phyloP scores from a whole-genome alignment of 2,329 filamentous ascomycete species.

The Aspergillus fijiensis region DNA sequence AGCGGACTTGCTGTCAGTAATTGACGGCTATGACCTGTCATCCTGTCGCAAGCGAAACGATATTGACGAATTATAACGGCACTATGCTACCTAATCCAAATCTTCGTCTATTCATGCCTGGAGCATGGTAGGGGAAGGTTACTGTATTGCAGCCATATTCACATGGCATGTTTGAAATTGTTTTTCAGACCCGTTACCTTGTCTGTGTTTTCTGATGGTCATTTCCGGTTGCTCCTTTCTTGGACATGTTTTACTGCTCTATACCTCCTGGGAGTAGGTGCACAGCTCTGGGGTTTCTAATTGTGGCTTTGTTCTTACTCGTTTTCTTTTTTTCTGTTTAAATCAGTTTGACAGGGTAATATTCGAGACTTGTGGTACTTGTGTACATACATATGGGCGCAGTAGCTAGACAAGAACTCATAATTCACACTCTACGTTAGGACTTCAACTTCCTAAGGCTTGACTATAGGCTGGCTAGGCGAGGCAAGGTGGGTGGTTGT shows the following conservation, averaged over 20 bases:
- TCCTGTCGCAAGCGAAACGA: conserved; percentile 20
- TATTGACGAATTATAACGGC: conserved; percentile 24
- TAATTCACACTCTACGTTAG: conserved; percentile 5
- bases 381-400: conserved; percentile 23
- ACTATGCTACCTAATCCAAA: conserved; percentile 11
- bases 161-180: conserved; percentile 26
- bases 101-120: conserved; percentile 20
- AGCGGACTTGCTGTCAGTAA: conserved; percentile 7
- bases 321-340: conserved; percentile 9
- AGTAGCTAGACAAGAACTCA: conserved; percentile 18
- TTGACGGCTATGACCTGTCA: conserved; percentile 9
- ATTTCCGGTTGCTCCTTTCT: conserved; percentile 25
- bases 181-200: conserved; percentile 14
- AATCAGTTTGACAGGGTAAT: conserved; percentile 3
- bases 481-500: not conserved
- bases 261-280: conserved; percentile 32
- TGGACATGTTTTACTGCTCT: conserved; percentile 35
- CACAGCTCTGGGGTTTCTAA: conserved; percentile 20
- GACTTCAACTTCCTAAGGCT: not conserved
- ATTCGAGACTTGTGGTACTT: conserved; percentile 13
- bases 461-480: no score
- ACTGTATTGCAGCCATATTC: conserved; percentile 12
- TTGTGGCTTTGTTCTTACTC: conserved; percentile 7
- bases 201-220: conserved; percentile 8
- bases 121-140: conserved; percentile 19